Percentiles rank a stretch among this genome's conserved stretches.
These are phyloP conservation scores for Auricularia sp. DNA, from an alignment of 768 basidiomycete genomes.

Conservation along the genomic window DNA sequence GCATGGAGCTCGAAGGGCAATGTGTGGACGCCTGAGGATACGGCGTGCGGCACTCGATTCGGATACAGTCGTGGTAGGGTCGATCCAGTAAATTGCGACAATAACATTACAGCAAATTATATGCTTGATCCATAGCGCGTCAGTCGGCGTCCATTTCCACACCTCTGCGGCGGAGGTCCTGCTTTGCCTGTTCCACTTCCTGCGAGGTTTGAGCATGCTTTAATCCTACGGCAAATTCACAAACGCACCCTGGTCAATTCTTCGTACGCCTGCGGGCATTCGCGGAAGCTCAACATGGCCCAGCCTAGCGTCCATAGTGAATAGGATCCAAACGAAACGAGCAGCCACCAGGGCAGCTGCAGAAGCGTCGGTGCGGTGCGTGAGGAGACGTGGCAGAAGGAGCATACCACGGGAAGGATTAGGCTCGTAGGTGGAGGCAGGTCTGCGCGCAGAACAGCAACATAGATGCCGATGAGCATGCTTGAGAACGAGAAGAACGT, in stretches of 20 bases:
- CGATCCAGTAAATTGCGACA: too few species aligned
- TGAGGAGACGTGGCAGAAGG: not conserved
- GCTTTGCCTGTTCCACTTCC: conserved; percentile 53
- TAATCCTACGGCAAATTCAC: conserved; percentile 5
- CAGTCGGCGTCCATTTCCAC: conserved; percentile 46
- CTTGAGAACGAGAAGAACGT: conserved; percentile 40
- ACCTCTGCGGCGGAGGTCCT: conserved; percentile 48
- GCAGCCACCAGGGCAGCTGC: conserved; percentile 75
- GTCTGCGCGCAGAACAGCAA: conserved; percentile 46
- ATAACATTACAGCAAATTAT: too few species aligned
- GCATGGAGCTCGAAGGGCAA: too few species aligned
- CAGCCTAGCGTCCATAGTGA: conserved; percentile 68
- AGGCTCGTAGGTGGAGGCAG: conserved; percentile 48
- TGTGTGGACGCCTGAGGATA: too few species aligned
- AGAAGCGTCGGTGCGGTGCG: not conserved
- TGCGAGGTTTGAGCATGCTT: conserved; percentile 14
- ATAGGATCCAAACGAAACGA: conserved; percentile 72
- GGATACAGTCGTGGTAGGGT: too few species aligned
- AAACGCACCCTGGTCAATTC: conserved; percentile 52
- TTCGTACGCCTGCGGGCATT: conserved; percentile 71
- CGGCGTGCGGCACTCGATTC: too few species aligned
- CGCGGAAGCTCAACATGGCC: conserved; percentile 63
- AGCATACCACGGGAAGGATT: conserved; percentile 52
- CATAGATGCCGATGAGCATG: conserved; percentile 38
- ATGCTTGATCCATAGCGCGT: too few species aligned